Percentiles rank a stretch among this genome's conserved stretches.
These are phyloP conservation scores for Yarrowia sp. DNA, from an alignment of 805 yeast genomes.

Conservation along the genomic window DNA sequence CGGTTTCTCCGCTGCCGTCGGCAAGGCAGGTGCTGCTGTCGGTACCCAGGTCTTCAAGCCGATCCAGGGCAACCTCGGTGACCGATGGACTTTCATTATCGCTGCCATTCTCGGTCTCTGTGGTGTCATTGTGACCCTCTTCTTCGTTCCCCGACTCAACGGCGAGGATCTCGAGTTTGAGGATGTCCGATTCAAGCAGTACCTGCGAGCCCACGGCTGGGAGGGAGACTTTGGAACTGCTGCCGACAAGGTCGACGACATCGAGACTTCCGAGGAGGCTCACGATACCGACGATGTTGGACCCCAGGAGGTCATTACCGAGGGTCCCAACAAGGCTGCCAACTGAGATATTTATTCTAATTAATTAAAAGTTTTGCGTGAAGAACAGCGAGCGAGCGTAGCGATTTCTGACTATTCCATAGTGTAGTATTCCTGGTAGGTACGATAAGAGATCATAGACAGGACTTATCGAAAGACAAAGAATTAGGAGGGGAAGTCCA, in stretches of 20 bases:
- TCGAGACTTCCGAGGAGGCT: not conserved
- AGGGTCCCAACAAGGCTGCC: not conserved
- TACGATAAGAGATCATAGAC: too few species aligned
- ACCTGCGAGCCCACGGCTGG: slow-evolving; percentile 60
- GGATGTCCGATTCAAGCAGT: slow-evolving; percentile 61
- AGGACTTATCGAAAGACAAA: too few species aligned
- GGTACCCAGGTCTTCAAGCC: slow-evolving; percentile 74
- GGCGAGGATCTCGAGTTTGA: slow-evolving; percentile 69
- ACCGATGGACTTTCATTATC: slow-evolving; percentile 73
- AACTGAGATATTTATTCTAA: not conserved
- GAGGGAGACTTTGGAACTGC: slow-evolving; percentile 43
- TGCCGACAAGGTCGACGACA: not conserved
- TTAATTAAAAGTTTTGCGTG: not conserved
- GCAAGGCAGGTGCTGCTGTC: slow-evolving; percentile 82
- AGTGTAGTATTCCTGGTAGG: too few species aligned
- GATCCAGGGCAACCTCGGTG: slow-evolving; percentile 61
- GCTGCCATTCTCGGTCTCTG: slow-evolving; percentile 69
- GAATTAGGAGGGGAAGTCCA: too few species aligned
- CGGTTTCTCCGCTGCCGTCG: slow-evolving; percentile 75
- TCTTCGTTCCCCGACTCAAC: slow-evolving; percentile 64
- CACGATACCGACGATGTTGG: not conserved
- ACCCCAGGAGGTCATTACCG: not conserved
- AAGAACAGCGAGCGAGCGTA: too few species aligned
- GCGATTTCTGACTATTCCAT: too few species aligned
- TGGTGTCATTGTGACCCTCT: slow-evolving; percentile 58